Evolutionary conservation across 2,329 filamentous ascomycete species (phyloP).

Genomic region (Coniochaeta hoffmannii): DNA sequence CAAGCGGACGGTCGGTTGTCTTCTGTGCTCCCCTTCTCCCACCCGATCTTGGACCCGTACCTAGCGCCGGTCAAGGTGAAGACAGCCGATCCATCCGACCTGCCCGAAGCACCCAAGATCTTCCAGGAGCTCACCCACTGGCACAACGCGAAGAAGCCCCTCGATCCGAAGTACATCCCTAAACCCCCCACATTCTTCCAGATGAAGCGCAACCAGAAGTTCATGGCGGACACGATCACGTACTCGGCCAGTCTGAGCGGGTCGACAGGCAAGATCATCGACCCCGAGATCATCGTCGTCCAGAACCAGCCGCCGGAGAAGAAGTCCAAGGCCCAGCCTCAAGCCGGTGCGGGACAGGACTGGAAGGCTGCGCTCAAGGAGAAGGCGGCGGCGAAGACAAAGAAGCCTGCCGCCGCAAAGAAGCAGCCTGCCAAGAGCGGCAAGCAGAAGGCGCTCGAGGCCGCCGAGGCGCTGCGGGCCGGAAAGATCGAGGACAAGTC

Average conservation of each 20-base stretch:
- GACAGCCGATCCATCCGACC: slow-evolving; percentile 16
- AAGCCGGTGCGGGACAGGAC: neutral
- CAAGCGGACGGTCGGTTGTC: neutral
- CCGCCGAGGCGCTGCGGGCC: slow-evolving; percentile 25
- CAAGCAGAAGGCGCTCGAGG: slow-evolving; percentile 29
- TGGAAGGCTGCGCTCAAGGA: slow-evolving; percentile 10
- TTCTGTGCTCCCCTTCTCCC: slow-evolving; percentile 37
- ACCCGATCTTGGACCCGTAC: slow-evolving; percentile 37
- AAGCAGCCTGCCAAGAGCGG: slow-evolving; percentile 16
- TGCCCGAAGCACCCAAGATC: slow-evolving; percentile 20
- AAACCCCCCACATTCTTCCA: slow-evolving; percentile 22
- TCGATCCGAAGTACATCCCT: slow-evolving; percentile 29
- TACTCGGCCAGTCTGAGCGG: slow-evolving; percentile 67
- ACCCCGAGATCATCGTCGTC: slow-evolving; percentile 57
- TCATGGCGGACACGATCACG: slow-evolving; percentile 58
- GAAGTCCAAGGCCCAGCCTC: neutral
- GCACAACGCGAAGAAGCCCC: slow-evolving; percentile 50
- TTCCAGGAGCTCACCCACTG: slow-evolving; percentile 49
- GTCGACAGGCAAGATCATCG: slow-evolving; percentile 51
- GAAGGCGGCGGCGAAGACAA: slow-evolving; percentile 13
- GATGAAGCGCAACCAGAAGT: slow-evolving; percentile 48
- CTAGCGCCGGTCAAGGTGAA: slow-evolving; percentile 33
- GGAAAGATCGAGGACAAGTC: slow-evolving; percentile 23
- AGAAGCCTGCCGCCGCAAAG: slow-evolving; percentile 8
- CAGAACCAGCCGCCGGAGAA: slow-evolving; percentile 12